Percentiles rank a stretch among this genome's conserved stretches.
phyloP scores from a whole-genome alignment of 2,329 filamentous ascomycete species.

The Venturiaceae sp. region DNA sequence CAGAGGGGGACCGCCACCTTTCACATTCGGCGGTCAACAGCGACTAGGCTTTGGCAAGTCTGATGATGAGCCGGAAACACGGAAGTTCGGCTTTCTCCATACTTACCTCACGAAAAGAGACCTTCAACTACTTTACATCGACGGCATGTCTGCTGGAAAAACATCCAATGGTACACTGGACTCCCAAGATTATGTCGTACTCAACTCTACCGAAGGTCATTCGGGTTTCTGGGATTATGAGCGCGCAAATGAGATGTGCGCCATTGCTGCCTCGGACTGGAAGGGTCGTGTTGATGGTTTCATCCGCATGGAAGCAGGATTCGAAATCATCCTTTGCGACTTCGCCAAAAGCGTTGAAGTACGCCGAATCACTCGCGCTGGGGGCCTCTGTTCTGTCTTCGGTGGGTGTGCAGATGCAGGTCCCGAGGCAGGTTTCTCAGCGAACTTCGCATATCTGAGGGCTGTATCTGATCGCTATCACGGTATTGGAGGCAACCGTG shows the following conservation, averaged over 20 bases:
- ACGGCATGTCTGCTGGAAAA: conserved; percentile 62
- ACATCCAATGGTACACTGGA: conserved; percentile 57
- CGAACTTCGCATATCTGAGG: conserved; percentile 22
- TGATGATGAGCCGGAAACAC: neutral
- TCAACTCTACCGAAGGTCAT: conserved; percentile 22
- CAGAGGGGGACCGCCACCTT: neutral
- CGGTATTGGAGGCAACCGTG: conserved; percentile 33
- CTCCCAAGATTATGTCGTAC: conserved; percentile 53
- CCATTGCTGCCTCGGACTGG: conserved; percentile 41
- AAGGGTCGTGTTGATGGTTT: conserved; percentile 48
- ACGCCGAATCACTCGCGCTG: conserved; percentile 21
- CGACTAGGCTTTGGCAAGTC: neutral
- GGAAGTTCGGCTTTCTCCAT: conserved; percentile 54
- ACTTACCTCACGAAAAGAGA: conserved; percentile 51
- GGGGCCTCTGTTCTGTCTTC: conserved; percentile 3
- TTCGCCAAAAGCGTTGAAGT: conserved; percentile 38
- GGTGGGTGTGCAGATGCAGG: neutral
- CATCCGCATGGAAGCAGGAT: conserved; percentile 59
- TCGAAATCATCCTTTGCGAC: conserved; percentile 60
- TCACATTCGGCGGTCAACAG: neutral
- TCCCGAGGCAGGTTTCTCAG: neutral
- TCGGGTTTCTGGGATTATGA: conserved; percentile 35
- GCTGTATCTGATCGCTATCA: conserved; percentile 33
- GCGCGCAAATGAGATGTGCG: conserved; percentile 48
- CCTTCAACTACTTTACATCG: conserved; percentile 56